Evolutionary conservation across 371 early-diverging fungal genomes (phyloP).

Genomic region (Rhizopus sp.): DNA sequence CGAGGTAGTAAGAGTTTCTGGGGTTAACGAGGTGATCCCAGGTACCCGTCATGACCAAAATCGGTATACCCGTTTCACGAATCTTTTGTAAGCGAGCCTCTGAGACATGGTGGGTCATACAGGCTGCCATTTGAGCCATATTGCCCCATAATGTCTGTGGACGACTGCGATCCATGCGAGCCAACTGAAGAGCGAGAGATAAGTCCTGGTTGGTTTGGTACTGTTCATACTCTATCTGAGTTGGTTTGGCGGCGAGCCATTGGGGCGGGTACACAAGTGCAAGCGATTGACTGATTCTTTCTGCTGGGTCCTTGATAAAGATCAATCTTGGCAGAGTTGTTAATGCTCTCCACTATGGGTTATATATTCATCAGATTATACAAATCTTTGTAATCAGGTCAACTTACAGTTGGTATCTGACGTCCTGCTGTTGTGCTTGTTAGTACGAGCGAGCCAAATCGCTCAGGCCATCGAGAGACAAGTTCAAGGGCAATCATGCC

Average conservation of each 20-base stretch:
- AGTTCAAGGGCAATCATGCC: constrained; percentile 69
- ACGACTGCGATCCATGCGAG: constrained; percentile 21
- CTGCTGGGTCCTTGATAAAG: constrained; percentile 17
- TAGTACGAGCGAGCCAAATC: constrained; percentile 30
- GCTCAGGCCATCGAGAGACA: constrained; percentile 26
- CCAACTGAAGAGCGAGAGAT: constrained; percentile 7
- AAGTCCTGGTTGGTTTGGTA: constrained; percentile 30
- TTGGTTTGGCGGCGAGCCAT: constrained; percentile 25
- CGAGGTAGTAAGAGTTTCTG: constrained; percentile 22
- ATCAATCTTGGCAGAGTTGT: constrained; percentile 18
- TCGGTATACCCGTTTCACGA: constrained; percentile 13
- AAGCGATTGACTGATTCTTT: constrained; percentile 12
- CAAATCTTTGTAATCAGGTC: too few species aligned
- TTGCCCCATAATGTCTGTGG: constrained; percentile 27
- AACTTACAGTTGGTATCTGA: constrained; percentile 35
- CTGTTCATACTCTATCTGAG: constrained; percentile 4
- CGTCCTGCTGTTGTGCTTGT: constrained; percentile 30
- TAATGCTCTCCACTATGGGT: constrained; percentile 20
- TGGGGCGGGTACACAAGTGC: constrained; percentile 25
- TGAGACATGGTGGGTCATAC: constrained; percentile 29
- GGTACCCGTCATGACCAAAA: constrained; percentile 31
- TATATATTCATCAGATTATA: too few species aligned
- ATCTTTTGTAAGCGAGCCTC: constrained; percentile 23
- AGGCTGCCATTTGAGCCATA: constrained; percentile 26
- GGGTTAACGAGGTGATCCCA: constrained; percentile 29